phyloP scores from a whole-genome alignment of 331 rosid genomes.

The Pyracantha coccinea region DNA sequence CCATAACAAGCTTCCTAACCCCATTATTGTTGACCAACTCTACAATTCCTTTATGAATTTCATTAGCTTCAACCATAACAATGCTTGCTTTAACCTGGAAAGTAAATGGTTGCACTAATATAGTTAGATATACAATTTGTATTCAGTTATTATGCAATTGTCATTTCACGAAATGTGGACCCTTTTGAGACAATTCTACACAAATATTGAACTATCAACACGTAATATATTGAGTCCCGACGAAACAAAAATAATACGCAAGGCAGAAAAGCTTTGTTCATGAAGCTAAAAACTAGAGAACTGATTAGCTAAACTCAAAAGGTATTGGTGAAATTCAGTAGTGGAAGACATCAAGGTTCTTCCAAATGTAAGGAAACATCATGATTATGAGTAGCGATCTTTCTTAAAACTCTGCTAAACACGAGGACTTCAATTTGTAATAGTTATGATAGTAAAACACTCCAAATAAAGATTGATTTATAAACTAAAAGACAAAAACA shows the following conservation, averaged over 20 bases:
- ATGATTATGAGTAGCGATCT: background rate
- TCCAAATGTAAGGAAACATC: background rate
- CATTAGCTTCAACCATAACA: constrained; percentile 44
- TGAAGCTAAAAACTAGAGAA: background rate
- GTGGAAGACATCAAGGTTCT: background rate
- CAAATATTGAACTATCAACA: background rate
- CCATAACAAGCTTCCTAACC: constrained; percentile 75
- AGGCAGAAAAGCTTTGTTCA: background rate
- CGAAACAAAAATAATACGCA: background rate
- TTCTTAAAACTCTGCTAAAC: background rate
- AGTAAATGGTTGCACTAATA: constrained; percentile 7
- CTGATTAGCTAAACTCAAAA: background rate
- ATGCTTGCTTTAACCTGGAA: constrained; percentile 57
- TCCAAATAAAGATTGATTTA: background rate
- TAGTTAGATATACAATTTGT: background rate
- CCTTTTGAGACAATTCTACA: background rate
- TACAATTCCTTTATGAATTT: constrained; percentile 70
- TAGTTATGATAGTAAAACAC: background rate
- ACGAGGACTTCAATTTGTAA: background rate
- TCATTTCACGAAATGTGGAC: background rate
- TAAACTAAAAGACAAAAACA: background rate
- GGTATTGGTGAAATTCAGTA: background rate
- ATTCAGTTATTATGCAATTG: background rate
- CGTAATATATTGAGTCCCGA: too few relatives aligned
- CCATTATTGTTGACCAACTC: constrained; percentile 44